Percentiles rank a stretch among this genome's conserved stretches.
These are phyloP conservation scores for Neoboletus subvelutipes DNA, from an alignment of 768 basidiomycete genomes.

Conservation along the genomic window DNA sequence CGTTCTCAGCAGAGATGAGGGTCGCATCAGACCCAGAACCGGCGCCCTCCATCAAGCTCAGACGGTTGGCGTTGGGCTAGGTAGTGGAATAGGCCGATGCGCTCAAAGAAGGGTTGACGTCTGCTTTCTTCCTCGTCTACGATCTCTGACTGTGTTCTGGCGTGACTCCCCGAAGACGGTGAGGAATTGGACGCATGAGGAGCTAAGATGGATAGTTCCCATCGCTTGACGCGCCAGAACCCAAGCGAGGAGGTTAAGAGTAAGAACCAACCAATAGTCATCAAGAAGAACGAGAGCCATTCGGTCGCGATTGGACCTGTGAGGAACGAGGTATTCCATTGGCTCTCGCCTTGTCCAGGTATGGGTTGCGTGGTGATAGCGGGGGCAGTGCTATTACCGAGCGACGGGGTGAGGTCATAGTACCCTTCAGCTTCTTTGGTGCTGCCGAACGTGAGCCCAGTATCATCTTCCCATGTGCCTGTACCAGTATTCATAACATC, in stretches of 20 bases:
- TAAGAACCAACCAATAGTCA: constrained; percentile 89
- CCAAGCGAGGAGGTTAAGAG: constrained; percentile 88
- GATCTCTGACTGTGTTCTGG: constrained; percentile 27
- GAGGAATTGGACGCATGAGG: constrained; percentile 36
- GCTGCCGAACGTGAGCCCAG: constrained; percentile 42
- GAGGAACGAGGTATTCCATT: constrained; percentile 41
- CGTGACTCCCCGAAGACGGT: constrained; percentile 37
- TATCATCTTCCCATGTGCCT: constrained; percentile 30
- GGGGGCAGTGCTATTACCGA: constrained; percentile 30
- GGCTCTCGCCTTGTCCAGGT: constrained; percentile 10
- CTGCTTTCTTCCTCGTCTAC: constrained; percentile 27
- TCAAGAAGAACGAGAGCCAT: constrained; percentile 93
- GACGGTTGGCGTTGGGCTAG: constrained; percentile 10
- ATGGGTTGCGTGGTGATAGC: constrained; percentile 7
- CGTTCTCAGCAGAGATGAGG: constrained; percentile 20
- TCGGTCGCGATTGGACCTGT: constrained; percentile 77
- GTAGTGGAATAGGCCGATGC: constrained; percentile 24
- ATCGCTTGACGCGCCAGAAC: constrained; percentile 87
- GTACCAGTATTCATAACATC: constrained; percentile 34
- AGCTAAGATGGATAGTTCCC: constrained; percentile 75
- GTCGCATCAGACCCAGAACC: constrained; percentile 7
- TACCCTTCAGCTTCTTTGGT: constrained; percentile 48
- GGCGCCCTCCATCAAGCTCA: constrained; percentile 5
- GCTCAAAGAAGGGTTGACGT: constrained; percentile 32
- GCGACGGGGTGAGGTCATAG: constrained; percentile 32